phyloP scores from a whole-genome alignment of 768 basidiomycete species.

The Ramaria rubella region DNA sequence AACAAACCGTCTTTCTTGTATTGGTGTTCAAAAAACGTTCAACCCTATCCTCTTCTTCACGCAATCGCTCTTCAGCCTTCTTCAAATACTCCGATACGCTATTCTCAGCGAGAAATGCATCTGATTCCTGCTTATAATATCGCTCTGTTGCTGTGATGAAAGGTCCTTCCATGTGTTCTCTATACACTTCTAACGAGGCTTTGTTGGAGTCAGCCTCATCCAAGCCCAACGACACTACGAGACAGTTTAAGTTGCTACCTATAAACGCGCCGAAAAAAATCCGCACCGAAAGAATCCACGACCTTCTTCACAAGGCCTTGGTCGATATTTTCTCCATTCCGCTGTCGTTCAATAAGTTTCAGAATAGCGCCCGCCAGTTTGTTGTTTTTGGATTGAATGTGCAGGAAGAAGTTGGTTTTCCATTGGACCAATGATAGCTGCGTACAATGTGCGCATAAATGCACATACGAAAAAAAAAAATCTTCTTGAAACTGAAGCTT shows the following conservation, averaged over 20 bases:
- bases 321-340: conserved; percentile 92
- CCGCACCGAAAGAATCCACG: conserved; percentile 73
- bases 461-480: conserved; percentile 3
- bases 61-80: conserved; percentile 87
- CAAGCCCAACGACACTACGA: conserved; percentile 72
- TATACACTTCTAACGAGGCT: conserved; percentile 89
- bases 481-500: background rate
- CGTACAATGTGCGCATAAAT: background rate
- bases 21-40: conserved; percentile 88
- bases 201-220: conserved; percentile 91
- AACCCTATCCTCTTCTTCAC: conserved; percentile 92
- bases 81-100: conserved; percentile 91
- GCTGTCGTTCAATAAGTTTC: conserved; percentile 83
- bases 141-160: conserved; percentile 86
- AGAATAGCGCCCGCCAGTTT: conserved; percentile 86
- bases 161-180: conserved; percentile 80
- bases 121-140: conserved; percentile 90
- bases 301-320: conserved; percentile 90
- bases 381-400: conserved; percentile 72
- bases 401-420: conserved; percentile 85
- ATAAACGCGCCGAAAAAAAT: background rate
- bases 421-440: conserved; percentile 94
- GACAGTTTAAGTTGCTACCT: conserved; percentile 10
- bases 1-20: conserved; percentile 63
- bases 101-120: conserved; percentile 82